Percentiles rank a stretch among this genome's conserved stretches.
These are phyloP conservation scores for Pseudogymnoascus sp. DNA, from an alignment of 2,329 filamentous ascomycete species.

Conservation along the genomic window DNA sequence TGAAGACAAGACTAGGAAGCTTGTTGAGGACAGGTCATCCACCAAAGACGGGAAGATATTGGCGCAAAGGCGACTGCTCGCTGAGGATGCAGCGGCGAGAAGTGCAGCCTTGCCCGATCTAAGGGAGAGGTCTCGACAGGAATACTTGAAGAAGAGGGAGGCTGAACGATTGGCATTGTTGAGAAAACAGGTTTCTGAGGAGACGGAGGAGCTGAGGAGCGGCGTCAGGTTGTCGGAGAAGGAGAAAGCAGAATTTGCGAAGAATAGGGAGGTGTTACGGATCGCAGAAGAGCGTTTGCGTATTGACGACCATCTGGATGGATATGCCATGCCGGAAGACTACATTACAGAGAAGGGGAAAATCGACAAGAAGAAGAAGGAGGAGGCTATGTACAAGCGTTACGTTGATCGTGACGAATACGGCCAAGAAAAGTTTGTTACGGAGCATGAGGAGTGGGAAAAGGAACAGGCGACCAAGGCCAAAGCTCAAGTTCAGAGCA, in stretches of 20 bases:
- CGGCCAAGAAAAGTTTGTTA: conserved; percentile 82
- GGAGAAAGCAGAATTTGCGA: conserved; percentile 82
- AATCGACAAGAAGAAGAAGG: conserved; percentile 77
- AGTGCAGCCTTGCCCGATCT: conserved; percentile 71
- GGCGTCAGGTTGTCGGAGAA: conserved; percentile 66
- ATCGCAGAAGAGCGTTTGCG: conserved; percentile 76
- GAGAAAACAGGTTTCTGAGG: conserved; percentile 82
- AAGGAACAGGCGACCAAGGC: conserved; percentile 80
- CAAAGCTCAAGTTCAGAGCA: conserved; percentile 71
- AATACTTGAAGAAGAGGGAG: conserved; percentile 91
- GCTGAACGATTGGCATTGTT: conserved; percentile 78
- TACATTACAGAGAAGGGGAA: conserved; percentile 93
- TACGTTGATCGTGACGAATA: conserved; percentile 83
- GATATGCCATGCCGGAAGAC: conserved; percentile 88
- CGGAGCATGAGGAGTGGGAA: conserved; percentile 96
- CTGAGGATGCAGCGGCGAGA: conserved; percentile 60
- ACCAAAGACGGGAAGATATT: conserved; percentile 49
- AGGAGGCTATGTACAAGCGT: conserved; percentile 81
- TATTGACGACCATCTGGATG: conserved; percentile 88
- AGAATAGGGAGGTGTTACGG: conserved; percentile 74
- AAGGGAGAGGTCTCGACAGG: conserved; percentile 75
- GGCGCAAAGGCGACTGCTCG: conserved; percentile 54
- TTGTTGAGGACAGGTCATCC: conserved; percentile 51
- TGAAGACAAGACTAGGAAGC: conserved; percentile 60
- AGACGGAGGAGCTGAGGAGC: conserved; percentile 71